Evolutionary conservation across 768 basidiomycete species (phyloP), one percentile per base, ranked within the genome.

Genomic region (Pisolithus albus): DNA sequence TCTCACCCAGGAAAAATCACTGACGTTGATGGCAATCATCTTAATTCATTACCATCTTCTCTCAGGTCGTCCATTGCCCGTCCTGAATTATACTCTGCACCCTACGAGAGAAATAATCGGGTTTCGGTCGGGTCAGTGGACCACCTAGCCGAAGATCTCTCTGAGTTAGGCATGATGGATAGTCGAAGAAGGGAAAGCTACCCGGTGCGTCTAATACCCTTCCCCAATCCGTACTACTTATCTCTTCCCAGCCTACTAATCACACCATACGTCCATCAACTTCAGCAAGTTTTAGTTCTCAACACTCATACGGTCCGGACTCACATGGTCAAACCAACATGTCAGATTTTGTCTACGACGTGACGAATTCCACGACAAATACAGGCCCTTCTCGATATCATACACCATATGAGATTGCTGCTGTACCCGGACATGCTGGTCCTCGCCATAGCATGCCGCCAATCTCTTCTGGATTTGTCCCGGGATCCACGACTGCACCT

Each of bases 31-130:
- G 70, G 52, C 61, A 58, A 52, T 75, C 76, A 61, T 11, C 50
- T 60, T 30, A 81, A 84, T 59, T 74, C 77, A 44, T 61, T 83
- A 21, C 81, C 86, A 3, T 75, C 83, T 4, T 79, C 83, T 6
- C 61, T 89, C 34, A 72, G 82, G 39, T 69, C 78, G 18, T 86
- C 87, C 5, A 79, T 70, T 57, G 84, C 86, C 19, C 69, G 79
- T 43, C 80, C 79, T 9, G 83, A 88, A 57, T 70, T 90, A 18
- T 92, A 92, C 61, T 78, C 79, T 36, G 81, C 87, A 0, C 81
- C 82, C 1, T 92, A 92, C 59, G 86, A 89, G 53, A 77, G 76
- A 46, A 70, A 74, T 36, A 73, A 67, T 56, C 65, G 67, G 28
- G 52, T 61, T 21, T 62, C 75, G 16, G 8, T 19, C 13, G 26